Percentiles rank a stretch among this genome's conserved stretches.
Conservation (phyloP, 2,329 filamentous ascomycete species). For the Cladosporium sp. region DNA sequence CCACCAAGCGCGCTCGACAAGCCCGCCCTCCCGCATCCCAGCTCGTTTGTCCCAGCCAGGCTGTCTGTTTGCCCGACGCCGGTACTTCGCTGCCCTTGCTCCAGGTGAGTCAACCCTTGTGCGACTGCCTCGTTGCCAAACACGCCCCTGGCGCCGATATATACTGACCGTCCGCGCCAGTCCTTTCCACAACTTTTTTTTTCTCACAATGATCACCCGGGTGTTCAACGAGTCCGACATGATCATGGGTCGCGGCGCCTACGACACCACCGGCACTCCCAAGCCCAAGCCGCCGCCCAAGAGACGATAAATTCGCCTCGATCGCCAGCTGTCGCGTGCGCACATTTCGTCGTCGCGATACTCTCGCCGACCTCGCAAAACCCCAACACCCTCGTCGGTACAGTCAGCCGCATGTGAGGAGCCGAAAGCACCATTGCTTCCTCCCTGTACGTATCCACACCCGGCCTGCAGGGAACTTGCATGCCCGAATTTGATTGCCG, state of each 20-base stretch:
- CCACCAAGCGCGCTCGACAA: constrained; percentile 3
- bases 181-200: constrained; percentile 9
- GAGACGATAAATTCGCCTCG: constrained; percentile 23
- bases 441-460: constrained; percentile 11
- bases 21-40: constrained; percentile 7
- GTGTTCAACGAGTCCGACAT: constrained; percentile 31
- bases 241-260: constrained; percentile 44
- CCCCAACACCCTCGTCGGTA: neutral
- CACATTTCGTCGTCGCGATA: neutral
- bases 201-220: constrained; percentile 35
- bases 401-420: constrained; percentile 2
- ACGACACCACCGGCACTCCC: constrained; percentile 42
- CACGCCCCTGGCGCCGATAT: constrained; percentile 8
- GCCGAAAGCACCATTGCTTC: neutral
- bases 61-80: constrained; percentile 11
- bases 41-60: constrained; percentile 12
- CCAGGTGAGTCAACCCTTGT: constrained; percentile 15
- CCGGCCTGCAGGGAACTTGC: neutral
- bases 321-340: neutral
- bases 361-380: neutral
- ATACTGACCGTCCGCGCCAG: constrained; percentile 7
- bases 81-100: constrained; percentile 11
- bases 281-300: constrained; percentile 39
- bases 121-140: constrained; percentile 12
- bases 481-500: constrained; percentile 1